Base-by-base conservation (phyloP, 2,329 filamentous ascomycete genomes). In the Blumeria hordei region DNA sequence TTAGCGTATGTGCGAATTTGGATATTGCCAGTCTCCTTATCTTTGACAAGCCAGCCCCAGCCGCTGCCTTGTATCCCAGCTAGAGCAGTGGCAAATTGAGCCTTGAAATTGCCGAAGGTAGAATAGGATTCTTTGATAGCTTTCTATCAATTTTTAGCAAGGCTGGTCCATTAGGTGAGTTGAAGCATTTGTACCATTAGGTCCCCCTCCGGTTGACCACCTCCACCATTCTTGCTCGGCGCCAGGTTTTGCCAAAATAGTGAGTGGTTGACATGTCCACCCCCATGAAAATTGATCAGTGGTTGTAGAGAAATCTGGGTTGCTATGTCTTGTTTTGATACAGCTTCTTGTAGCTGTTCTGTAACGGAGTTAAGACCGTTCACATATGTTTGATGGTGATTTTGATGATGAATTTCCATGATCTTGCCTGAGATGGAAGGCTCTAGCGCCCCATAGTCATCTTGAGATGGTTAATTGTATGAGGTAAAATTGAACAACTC, bases 391-490 rank as follows among this genome's bases (percentile, higher is more conserved):
- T 90, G 81, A 74, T 94, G 88, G 76, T 94, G 88, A 71, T 88
- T 90, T 72, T 78, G 81, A 78, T 94, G 85, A 75, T 94, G 88
- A 49, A 94, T 78, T 73, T 94, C 85, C 88, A 94, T 94, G 73
- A 94, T 94, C 71, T 92, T 80, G 68, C 84, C 83, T 52, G 83
- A 88, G 72, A 94, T 80, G 65, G 74, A 66, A 53, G 78, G 78
- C 73, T 98, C 92, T 64, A 98, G 87, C 54, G 88, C 92, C 67
- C 83, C 86, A 70, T 95, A 98, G 75, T 95, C 92, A 68, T 96
- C 90, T 94, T 28, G 21, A 28, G 21, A 36, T 51, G 28, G 54
- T 60, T 53, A 59, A 50, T 1, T 37, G 3, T 16, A 18, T 11
- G 6, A 16, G 39, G 14, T 47, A 33, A 37, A 28, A 8, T 8